A percentile compares a stretch with the other conserved stretches of the same genome.
phyloP scores from a whole-genome alignment of 2,329 filamentous ascomycete genomes.

The Diplocarpon mali region DNA sequence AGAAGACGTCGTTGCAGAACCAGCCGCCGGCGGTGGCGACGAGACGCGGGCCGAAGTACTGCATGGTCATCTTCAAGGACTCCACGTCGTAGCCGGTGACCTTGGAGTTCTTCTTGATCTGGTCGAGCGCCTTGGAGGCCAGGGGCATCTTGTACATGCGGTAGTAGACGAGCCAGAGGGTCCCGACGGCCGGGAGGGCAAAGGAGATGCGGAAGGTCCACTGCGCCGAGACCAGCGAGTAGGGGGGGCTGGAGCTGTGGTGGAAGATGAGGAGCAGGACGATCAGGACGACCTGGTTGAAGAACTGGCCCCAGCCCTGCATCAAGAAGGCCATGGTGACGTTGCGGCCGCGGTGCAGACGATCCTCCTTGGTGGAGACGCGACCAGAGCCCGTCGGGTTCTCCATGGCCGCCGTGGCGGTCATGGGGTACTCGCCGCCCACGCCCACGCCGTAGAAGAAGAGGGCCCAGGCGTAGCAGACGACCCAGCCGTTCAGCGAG shows the following conservation, averaged over 20 bases:
- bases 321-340: slow-evolving; percentile 94
- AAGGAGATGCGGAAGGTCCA: slow-evolving; percentile 91
- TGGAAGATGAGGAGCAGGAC: slow-evolving; percentile 82
- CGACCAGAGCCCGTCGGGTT: slow-evolving; percentile 77
- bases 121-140: slow-evolving; percentile 69
- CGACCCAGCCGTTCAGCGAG: slow-evolving; percentile 85
- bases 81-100: slow-evolving; percentile 90
- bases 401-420: slow-evolving; percentile 89
- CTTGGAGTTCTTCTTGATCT: slow-evolving; percentile 73
- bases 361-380: slow-evolving; percentile 82
- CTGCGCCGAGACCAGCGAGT: slow-evolving; percentile 66
- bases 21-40: slow-evolving; percentile 79
- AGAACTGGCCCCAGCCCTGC: slow-evolving; percentile 96
- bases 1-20: slow-evolving; percentile 98
- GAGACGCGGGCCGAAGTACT: slow-evolving; percentile 76
- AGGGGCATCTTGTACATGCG: slow-evolving; percentile 90
- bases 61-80: slow-evolving; percentile 68
- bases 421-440: slow-evolving; percentile 93
- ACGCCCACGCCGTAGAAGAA: slow-evolving; percentile 77
- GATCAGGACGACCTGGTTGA: slow-evolving; percentile 87
- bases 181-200: slow-evolving; percentile 80
- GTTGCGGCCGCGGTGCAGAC: slow-evolving; percentile 89
- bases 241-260: slow-evolving; percentile 53
- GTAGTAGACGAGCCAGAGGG: slow-evolving; percentile 92
- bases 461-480: slow-evolving; percentile 89